Conservation (phyloP, 305 asterid species). For the Fraxinus albicans region DNA sequence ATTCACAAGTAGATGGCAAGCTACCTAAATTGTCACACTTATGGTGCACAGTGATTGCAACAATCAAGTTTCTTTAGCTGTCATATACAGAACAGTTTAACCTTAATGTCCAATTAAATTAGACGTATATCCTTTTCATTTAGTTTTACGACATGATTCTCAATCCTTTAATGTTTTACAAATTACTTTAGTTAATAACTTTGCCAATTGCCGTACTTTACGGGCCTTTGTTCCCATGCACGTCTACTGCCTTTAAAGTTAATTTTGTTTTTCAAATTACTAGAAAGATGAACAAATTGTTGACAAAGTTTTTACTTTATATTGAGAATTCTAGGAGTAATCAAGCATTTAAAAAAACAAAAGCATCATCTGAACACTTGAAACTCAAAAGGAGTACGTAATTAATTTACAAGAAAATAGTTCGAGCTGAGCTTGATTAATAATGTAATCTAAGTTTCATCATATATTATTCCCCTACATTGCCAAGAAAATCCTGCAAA, state of each 20-base stretch:
- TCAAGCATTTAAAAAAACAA: conserved; percentile 16
- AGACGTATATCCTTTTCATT: not conserved
- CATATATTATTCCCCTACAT: not conserved
- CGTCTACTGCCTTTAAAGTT: conserved; percentile 41
- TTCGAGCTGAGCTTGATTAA: not conserved
- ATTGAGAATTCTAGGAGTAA: conserved; percentile 24
- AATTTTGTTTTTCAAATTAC: conserved; percentile 32
- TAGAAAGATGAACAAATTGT: conserved; percentile 24
- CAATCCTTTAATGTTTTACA: conserved; percentile 3
- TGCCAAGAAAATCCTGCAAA: not conserved
- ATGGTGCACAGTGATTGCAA: not conserved
- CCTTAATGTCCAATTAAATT: too few species aligned
- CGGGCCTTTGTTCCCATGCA: conserved; percentile 75
- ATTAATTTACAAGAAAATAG: conserved; percentile 8
- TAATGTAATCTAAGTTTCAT: not conserved
- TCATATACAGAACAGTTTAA: too few species aligned
- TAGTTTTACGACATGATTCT: not conserved
- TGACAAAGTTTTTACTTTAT: conserved; percentile 20
- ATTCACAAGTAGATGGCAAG: too few species aligned
- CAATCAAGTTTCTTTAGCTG: not conserved
- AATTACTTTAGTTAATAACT: conserved; percentile 34
- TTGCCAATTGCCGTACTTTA: conserved; percentile 58
- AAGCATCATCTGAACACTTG: not conserved
- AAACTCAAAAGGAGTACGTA: not conserved
- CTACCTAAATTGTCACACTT: too few species aligned